Base-by-base conservation (phyloP, 2,329 filamentous ascomycete species). In the Aspergillus latus region DNA sequence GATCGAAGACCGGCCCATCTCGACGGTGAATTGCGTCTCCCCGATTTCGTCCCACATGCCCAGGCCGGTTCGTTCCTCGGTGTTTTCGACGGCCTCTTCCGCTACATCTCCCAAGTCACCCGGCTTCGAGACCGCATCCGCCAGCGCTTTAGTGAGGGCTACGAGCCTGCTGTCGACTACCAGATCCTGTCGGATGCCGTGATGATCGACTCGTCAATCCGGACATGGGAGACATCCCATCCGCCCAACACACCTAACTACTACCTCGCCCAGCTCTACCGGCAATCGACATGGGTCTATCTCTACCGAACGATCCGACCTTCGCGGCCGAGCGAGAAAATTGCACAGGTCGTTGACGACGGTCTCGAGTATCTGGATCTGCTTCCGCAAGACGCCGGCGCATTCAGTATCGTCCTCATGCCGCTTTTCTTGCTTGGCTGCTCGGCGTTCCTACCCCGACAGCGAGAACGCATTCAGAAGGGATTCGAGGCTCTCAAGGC, bases 51-150 rank as follows among this genome's bases (percentile, higher is more conserved):
- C 48, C 78, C 82, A 30, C 80, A 82, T 50, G 77, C 80, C 1
- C 78, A 82, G 61, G 82, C 80, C 2, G 82, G 81, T 7, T 79
- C 77, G n/a, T 79, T 96, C 4, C 79, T 96, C 5, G 92, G 92
- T 21, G 87, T 96, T 28, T 85, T 88, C 40, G 91, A 96, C 66
- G 90, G 90, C 1, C 78, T 96, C 1, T 92, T 96, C 68, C 82
- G 83, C 34, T 87, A 89, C 67, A 86, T 96, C 30, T 87, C 88
- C 6, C 85, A 89, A 66, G 93, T 95, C 58, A 91, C 89, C 1
- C 83, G 84, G 10, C 83, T 96, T 37, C 84, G 91, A 42, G 88
- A 92, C 70, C 81, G 80, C 2, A 88, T 96, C 59, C 84, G 92
- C 5, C 77, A 79, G 32, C 86, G 90, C 50, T 86, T 91, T 63